Evolutionary conservation across 179 eudicot genomes (phyloP).

Genomic region (Beta lomatogona): DNA sequence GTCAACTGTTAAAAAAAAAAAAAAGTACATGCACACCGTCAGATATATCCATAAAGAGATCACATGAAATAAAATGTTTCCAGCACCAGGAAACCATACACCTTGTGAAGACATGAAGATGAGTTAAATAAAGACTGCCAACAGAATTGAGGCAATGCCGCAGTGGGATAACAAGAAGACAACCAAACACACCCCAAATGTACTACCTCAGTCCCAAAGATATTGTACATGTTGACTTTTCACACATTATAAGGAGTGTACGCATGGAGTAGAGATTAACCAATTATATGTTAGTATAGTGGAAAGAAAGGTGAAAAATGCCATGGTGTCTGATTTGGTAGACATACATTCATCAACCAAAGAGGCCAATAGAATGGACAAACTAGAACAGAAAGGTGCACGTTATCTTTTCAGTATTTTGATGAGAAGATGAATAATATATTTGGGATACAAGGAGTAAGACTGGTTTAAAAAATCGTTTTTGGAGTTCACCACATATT

Average conservation of each 20-base stretch:
- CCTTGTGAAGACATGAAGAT: not conserved
- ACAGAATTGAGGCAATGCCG: not conserved
- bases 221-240: not conserved
- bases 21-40: not conserved
- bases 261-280: not conserved
- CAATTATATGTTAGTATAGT: too few species aligned
- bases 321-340: not conserved
- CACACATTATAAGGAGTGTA: not conserved
- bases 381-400: not conserved
- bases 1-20: not conserved
- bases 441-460: not conserved
- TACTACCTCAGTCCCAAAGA: not conserved
- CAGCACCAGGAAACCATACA: not conserved
- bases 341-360: not conserved
- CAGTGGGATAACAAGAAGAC: not conserved
- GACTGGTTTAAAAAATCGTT: not conserved
- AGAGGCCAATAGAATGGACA: not conserved
- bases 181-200: not conserved
- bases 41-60: slow-evolving; percentile 4
- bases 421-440: not conserved
- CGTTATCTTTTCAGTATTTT: too few species aligned
- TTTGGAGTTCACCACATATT: not conserved
- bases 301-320: not conserved
- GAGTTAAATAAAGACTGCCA: not conserved
- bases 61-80: not conserved